phyloP scores from a whole-genome alignment of 192 early-diverging fungal species.

The Linnemannia schmuckeri region DNA sequence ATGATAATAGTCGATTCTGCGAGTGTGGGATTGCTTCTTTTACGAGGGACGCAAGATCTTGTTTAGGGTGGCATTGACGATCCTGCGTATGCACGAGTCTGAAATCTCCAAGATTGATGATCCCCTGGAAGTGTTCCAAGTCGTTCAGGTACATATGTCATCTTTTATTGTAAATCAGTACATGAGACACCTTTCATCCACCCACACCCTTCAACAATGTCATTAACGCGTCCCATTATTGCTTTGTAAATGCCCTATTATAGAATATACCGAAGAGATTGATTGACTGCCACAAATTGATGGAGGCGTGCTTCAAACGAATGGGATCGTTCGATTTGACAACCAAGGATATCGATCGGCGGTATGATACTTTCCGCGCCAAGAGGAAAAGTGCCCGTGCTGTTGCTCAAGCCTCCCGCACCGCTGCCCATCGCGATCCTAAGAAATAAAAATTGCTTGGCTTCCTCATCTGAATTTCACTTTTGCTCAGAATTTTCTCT shows the following conservation, averaged over 20 bases:
- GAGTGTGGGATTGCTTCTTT: constrained; percentile 88
- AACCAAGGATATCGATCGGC: constrained; percentile 48
- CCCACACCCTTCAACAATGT: too few species aligned
- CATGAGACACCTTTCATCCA: background rate
- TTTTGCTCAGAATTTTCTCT: too few species aligned
- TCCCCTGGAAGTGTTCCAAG: constrained; percentile 70
- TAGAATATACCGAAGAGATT: constrained; percentile 73
- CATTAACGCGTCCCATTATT: background rate
- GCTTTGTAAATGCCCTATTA: background rate
- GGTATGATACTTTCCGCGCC: constrained; percentile 43
- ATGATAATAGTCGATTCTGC: constrained; percentile 68
- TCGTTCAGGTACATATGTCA: constrained; percentile 59
- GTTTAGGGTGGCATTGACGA: constrained; percentile 79
- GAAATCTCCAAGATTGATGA: constrained; percentile 71
- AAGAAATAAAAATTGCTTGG: background rate
- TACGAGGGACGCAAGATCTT: constrained; percentile 81
- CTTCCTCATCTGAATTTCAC: background rate
- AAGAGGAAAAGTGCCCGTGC: constrained; percentile 38
- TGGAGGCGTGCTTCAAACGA: constrained; percentile 62
- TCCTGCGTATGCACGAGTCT: constrained; percentile 76
- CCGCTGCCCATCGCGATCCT: constrained; percentile 7
- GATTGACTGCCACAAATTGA: constrained; percentile 73
- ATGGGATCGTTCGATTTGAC: constrained; percentile 48
- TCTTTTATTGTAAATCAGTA: background rate
- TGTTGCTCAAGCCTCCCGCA: constrained; percentile 21